Conservation (phyloP, 2,329 filamentous ascomycete genomes). For the Bipolaris sorokiniana region DNA sequence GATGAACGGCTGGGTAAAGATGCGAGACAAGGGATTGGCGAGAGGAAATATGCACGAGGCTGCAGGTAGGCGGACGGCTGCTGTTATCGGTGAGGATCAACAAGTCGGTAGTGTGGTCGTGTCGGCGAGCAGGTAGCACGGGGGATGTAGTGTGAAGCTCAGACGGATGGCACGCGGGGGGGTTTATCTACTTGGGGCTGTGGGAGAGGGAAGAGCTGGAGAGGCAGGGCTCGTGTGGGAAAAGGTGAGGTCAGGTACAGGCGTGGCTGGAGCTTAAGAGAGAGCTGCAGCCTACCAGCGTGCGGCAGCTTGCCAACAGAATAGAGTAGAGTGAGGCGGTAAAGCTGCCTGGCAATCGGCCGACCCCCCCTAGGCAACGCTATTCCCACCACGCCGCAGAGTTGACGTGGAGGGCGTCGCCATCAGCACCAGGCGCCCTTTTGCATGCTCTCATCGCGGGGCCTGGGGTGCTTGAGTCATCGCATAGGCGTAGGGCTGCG, state of each 20-base stretch:
- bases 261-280: constrained; percentile 32
- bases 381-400: constrained; percentile 16
- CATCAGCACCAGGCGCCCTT: constrained; percentile 20
- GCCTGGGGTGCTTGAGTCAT: constrained; percentile 17
- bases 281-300: constrained; percentile 30
- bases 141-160: background rate
- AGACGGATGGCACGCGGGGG: background rate
- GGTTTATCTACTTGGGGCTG: background rate
- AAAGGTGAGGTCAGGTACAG: constrained; percentile 17
- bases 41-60: constrained; percentile 18
- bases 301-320: constrained; percentile 20
- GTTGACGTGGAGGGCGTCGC: constrained; percentile 14
- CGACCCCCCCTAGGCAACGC: constrained; percentile 20
- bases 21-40: constrained; percentile 4
- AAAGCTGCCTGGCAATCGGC: constrained; percentile 27
- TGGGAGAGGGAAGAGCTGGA: background rate
- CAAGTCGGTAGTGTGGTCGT: constrained; percentile 8
- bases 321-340: constrained; percentile 32
- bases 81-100: constrained; percentile 16
- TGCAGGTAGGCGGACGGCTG: constrained; percentile 13
- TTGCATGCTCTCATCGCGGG: background rate
- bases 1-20: constrained; percentile 6
- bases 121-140: background rate
- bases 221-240: background rate
- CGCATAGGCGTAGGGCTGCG: constrained; percentile 16